Conservation (phyloP, 345 rosid genomes). For the Rubroshorea leprosula region DNA sequence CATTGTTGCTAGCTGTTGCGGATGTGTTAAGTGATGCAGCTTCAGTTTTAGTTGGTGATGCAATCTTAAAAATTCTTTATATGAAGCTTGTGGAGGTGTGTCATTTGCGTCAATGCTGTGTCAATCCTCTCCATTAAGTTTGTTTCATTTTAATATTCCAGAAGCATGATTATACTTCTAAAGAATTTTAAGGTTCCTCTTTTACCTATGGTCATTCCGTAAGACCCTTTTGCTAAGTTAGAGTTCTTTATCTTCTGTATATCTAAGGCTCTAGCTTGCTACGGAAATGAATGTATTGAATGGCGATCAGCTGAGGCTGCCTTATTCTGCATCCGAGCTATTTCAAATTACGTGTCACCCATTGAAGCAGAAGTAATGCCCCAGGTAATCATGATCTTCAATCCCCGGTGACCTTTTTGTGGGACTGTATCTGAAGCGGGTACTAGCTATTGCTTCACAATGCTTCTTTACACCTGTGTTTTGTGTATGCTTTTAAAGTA, state of each 20-base stretch:
- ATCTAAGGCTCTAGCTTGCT: conserved; percentile 61
- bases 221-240: background rate
- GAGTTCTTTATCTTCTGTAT: conserved; percentile 13
- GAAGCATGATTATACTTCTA: background rate
- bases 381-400: conserved; percentile 42
- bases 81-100: conserved; percentile 83
- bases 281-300: conserved; percentile 58
- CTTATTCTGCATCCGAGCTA: conserved; percentile 85
- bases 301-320: conserved; percentile 99
- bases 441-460: background rate
- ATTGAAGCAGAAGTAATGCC: conserved; percentile 90
- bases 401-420: conserved; percentile 1
- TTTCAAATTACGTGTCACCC: conserved; percentile 77
- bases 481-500: no score
- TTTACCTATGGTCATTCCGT: background rate
- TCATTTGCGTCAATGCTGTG: conserved; percentile 6
- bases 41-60: conserved; percentile 85
- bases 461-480: no score
- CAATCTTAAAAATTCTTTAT: conserved; percentile 73
- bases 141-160: background rate
- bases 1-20: conserved; percentile 79
- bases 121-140: background rate
- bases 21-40: conserved; percentile 93
- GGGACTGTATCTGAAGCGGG: background rate
- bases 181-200: background rate